Evolutionary conservation across 202 grass and related monocot genomes (phyloP), one percentile per base, ranked within the genome.

Genomic region (Setaria viridis): DNA sequence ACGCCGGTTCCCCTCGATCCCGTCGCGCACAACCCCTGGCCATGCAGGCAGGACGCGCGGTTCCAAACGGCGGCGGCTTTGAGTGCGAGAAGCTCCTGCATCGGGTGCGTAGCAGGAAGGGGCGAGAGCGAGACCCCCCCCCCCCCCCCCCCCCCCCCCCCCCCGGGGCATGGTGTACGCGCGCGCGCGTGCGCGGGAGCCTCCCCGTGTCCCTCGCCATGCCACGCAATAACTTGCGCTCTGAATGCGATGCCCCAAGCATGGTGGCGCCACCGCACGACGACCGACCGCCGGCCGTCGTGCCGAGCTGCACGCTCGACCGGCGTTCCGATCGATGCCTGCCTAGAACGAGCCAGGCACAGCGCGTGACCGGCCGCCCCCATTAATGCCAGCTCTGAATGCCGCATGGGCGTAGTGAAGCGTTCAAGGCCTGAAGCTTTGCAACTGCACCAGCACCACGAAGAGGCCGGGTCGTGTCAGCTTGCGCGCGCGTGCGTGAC

Each of bases 161-260:
- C 25, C 25, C 25, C 25, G 0, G 25, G 37, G 37, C 37, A 4
- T 10, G 12, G 48, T 13, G 13, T 4, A 17, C 25, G 70, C n/a
- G 32, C 30, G 7, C 14, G 49, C 16, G 54, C 11, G 5, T 14
- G 54, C 17, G 11, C 39, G 12, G 7, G 56, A 15, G n/a, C 58
- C 57, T 37, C 3, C 49, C 1, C 21, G 0, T 11, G 2, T 46
- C 29, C 2, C 32, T 33, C 58, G 42, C 58, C 76, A 64, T 20
- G 21, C 42, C 76, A 64, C 12, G 58, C 76, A 78, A 64, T 64
- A 64, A 49, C 76, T 63, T 58, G 57, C 76, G 75, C 57, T 17
- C 76, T 49, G 58, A 64, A 78, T 63, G 76, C 73, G 73, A 57
- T 21, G 53, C 53, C 13, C 39, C 39, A 41, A 41, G 39, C 39